Evolutionary conservation across 495 filamentous ascomycete genomes (phyloP).

Genomic region (Glonium stellatum): DNA sequence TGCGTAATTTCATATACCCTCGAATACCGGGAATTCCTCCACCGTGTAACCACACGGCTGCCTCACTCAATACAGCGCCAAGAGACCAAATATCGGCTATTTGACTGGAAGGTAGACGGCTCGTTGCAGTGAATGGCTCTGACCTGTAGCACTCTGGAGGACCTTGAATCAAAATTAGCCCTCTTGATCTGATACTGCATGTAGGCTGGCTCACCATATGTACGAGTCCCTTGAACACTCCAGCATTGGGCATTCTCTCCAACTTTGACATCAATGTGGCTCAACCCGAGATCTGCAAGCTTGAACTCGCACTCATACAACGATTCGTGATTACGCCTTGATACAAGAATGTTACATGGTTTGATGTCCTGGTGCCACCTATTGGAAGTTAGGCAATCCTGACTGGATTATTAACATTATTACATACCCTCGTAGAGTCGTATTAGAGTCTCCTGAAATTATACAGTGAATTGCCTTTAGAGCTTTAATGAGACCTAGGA

Average conservation of each 20-base stretch:
- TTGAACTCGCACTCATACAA: constrained; percentile 19
- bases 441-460: not conserved
- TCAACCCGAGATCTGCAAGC: constrained; percentile 18
- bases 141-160: constrained; percentile 36
- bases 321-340: not conserved
- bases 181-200: not conserved
- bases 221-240: constrained; percentile 1
- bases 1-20: constrained; percentile 35
- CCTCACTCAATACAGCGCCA: constrained; percentile 44
- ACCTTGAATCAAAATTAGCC: constrained; percentile 17
- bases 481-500: constrained; percentile 37
- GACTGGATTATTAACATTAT: not conserved
- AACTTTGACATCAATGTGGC: not conserved
- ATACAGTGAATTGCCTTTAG: constrained; percentile 37
- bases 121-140: constrained; percentile 24
- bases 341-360: constrained; percentile 17
- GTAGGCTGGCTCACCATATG: constrained; percentile 10
- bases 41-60: constrained; percentile 36
- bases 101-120: constrained; percentile 14
- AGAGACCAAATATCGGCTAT: constrained; percentile 43
- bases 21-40: constrained; percentile 31
- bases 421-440: constrained; percentile 5
- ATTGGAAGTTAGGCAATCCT: not conserved
- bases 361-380: constrained; percentile 23
- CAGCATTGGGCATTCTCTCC: no score